Evolutionary conservation across 805 yeast species (phyloP), one percentile per base, ranked within the genome.

Genomic region (Candida koratica): DNA sequence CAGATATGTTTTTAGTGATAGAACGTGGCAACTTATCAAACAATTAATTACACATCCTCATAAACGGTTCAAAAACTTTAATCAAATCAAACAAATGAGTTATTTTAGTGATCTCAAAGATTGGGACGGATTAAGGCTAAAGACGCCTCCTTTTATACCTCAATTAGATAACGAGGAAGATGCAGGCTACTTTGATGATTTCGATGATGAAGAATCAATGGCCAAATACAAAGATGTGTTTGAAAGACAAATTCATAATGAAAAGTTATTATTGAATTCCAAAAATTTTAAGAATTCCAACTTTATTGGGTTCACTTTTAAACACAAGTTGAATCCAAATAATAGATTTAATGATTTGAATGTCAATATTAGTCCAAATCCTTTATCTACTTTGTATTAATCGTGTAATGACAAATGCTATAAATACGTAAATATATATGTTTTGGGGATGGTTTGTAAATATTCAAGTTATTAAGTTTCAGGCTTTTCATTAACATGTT

Each of bases 121-220:
- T 52, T 90, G 95, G 81, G 76, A 71, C 5, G 62, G 62, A 8
- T 60, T 93, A 47, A 73, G 96, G 52, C 64, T 60, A 20, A 72
- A 79, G 42, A 72, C 81, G 15, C 97, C 99, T 4, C 99, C 99
- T 23, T 93, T 93, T 59, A 84, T 93, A 13, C 99, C 99, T 3
- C 96, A 94, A 51, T 71, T 93, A 45, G 97, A 93, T 55, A 85
- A 88, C 42, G 99, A 93, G 52, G 93, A 88, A 44, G 99, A 93
- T 63, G 97, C 97, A 0, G 99, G 99, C 1, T 93, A 93, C 63
- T 93, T 93, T 56, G 99, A 93, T 62, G 98, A 93, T 60, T 93
- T 93, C 58, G 86, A 86, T 41, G 93, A 88, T 59, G 97, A 90
- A 57, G 88, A 84, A 31, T 95, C 90, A 58, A 88, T 93, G 97